A percentile compares a stretch with the other conserved stretches of the same genome.
Conservation (phyloP, 768 basidiomycete genomes). For the Boletales sp. region DNA sequence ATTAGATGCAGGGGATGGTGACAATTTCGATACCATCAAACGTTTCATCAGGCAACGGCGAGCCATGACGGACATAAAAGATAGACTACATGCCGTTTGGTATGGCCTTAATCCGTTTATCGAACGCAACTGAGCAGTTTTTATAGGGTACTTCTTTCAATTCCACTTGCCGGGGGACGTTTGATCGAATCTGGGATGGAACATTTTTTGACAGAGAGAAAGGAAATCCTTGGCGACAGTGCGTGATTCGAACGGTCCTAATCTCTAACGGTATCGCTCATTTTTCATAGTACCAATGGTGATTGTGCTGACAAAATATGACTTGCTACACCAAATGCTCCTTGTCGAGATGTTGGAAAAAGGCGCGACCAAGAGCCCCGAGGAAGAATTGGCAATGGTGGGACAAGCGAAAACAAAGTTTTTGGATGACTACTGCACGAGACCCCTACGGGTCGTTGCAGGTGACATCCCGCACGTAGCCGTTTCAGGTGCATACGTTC, state of each 20-base stretch:
- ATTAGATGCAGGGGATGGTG: no score
- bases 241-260: not conserved
- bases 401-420: not conserved
- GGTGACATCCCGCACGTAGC: not conserved
- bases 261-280: not conserved
- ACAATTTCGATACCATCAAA: no score
- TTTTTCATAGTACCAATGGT: not conserved
- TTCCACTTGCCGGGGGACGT: not conserved
- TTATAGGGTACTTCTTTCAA: not conserved
- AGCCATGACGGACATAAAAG: no score
- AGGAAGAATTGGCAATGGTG: not conserved
- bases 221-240: conserved; percentile 1
- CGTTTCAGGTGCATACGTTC: not conserved
- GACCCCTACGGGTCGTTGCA: not conserved
- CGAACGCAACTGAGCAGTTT: not conserved
- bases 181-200: not conserved
- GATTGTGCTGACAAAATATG: conserved; percentile 1
- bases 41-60: no score
- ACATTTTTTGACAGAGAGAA: not conserved
- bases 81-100: not conserved
- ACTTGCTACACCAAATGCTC: not conserved
- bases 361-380: not conserved
- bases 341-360: no score
- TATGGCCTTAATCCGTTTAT: not conserved
- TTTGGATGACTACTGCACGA: not conserved